Conservation (phyloP, 2,329 filamentous ascomycete genomes). For the Didymella sp. region DNA sequence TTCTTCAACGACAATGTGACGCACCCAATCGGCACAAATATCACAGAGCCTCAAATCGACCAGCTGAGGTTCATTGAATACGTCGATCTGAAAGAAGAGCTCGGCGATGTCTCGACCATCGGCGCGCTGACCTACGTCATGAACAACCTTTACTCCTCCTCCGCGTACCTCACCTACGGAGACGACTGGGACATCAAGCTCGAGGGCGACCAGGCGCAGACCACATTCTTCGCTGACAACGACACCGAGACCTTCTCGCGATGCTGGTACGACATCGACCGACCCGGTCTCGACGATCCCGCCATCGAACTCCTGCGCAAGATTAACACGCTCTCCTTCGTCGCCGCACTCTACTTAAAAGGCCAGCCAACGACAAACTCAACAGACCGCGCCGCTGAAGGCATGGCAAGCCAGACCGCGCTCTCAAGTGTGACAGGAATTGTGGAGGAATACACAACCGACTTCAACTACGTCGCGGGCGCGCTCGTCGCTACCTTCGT, state of each 20-base stretch:
- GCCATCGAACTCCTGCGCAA: slow-evolving; percentile 33
- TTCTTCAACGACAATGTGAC: slow-evolving; percentile 26
- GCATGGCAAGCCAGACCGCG: slow-evolving; percentile 23
- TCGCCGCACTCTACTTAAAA: slow-evolving; percentile 26
- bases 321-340: slow-evolving; percentile 32
- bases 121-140: slow-evolving; percentile 30
- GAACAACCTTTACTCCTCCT: slow-evolving; percentile 31
- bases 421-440: slow-evolving; percentile 27
- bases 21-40: slow-evolving; percentile 10
- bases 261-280: slow-evolving; percentile 30
- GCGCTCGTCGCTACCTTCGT: slow-evolving; percentile 41
- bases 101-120: slow-evolving; percentile 25
- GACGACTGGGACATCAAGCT: slow-evolving; percentile 27
- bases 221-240: slow-evolving; percentile 27
- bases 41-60: slow-evolving; percentile 25
- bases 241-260: slow-evolving; percentile 16
- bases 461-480: slow-evolving; percentile 38
- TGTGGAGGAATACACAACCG: slow-evolving; percentile 38
- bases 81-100: slow-evolving; percentile 23
- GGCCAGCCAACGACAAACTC: slow-evolving; percentile 13
- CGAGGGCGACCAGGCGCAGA: slow-evolving; percentile 26
- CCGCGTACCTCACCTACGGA: slow-evolving; percentile 23
- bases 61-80: slow-evolving; percentile 22
- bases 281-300: slow-evolving; percentile 27
- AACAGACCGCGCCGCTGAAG: background rate